Evolutionary conservation across 2,329 filamentous ascomycete genomes (phyloP).

Genomic region (Pezicula rhizophila): DNA sequence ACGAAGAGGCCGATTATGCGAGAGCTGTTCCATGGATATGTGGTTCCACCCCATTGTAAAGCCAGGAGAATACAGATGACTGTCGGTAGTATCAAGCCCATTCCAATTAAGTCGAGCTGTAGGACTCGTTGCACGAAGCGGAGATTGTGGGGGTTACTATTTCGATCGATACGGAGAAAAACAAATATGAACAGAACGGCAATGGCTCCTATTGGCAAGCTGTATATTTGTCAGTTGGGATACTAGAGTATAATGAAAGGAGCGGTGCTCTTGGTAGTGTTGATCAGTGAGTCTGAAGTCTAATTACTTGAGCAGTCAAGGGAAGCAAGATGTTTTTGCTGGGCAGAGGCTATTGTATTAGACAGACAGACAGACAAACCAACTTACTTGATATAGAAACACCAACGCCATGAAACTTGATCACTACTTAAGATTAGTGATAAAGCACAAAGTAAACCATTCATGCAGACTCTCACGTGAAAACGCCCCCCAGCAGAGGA

Average conservation of each 20-base stretch:
- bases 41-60: constrained; percentile 33
- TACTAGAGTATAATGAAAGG: neutral
- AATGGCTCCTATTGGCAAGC: constrained; percentile 28
- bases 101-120: constrained; percentile 31
- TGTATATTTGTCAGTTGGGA: neutral
- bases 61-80: constrained; percentile 33
- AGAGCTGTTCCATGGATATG: constrained; percentile 29
- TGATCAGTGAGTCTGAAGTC: neutral
- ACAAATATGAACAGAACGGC: constrained; percentile 33
- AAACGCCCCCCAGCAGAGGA: constrained; percentile 27
- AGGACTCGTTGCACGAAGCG: constrained; percentile 15
- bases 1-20: constrained; percentile 30
- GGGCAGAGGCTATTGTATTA: constrained; percentile 19
- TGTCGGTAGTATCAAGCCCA: constrained; percentile 28
- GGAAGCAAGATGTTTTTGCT: neutral
- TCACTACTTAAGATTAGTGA: constrained; percentile 3
- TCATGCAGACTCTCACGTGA: constrained; percentile 12
- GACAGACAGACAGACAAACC: neutral
- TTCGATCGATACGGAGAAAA: constrained; percentile 35
- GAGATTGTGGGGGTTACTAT: constrained; percentile 21
- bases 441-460: neutral
- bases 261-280: neutral
- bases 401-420: constrained; percentile 25
- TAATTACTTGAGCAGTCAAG: neutral
- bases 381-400: constrained; percentile 26